Conservation (phyloP, 352 stramenopile genomes). For the Peronospora belbahrii region DNA sequence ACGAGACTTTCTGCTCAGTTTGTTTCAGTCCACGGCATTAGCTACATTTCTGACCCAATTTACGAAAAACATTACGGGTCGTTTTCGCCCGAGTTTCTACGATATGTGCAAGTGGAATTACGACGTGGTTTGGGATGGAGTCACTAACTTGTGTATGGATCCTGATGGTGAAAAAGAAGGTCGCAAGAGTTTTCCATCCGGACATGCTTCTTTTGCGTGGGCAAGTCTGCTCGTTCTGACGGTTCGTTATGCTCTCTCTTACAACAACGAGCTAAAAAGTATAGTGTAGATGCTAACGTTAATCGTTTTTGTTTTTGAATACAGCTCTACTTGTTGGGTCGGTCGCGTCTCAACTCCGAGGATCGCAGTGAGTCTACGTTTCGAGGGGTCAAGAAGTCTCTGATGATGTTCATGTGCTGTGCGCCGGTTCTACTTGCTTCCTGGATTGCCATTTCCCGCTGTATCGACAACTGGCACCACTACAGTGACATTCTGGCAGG, state of each 20-base stretch:
- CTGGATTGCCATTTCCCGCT: slow-evolving; percentile 68
- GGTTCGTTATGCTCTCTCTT: slow-evolving; percentile 21
- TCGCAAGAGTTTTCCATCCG: slow-evolving; percentile 75
- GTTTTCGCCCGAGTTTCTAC: slow-evolving; percentile 77
- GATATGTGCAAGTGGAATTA: slow-evolving; percentile 77
- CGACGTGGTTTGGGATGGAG: slow-evolving; percentile 61
- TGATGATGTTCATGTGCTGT: slow-evolving; percentile 68
- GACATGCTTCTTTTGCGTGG: slow-evolving; percentile 68
- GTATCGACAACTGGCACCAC: slow-evolving; percentile 83
- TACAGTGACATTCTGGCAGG: slow-evolving; percentile 74
- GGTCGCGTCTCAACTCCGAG: slow-evolving; percentile 53
- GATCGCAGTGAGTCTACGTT: slow-evolving; percentile 47
- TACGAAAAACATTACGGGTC: slow-evolving; percentile 66
- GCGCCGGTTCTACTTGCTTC: slow-evolving; percentile 45
- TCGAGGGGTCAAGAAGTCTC: slow-evolving; percentile 43
- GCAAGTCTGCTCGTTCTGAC: slow-evolving; percentile 70
- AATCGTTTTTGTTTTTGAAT: background rate
- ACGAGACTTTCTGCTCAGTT: slow-evolving; percentile 63
- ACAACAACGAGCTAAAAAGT: background rate
- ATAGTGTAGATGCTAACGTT: background rate
- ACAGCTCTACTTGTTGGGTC: slow-evolving; percentile 62
- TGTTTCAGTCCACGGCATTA: slow-evolving; percentile 48
- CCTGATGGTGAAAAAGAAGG: slow-evolving; percentile 55
- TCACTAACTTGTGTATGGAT: slow-evolving; percentile 64
- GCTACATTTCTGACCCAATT: slow-evolving; percentile 61